These are phyloP conservation scores for Trichosporon asahii DNA, from an alignment of 1,284 basidiomycete species.

Conservation along the genomic window DNA sequence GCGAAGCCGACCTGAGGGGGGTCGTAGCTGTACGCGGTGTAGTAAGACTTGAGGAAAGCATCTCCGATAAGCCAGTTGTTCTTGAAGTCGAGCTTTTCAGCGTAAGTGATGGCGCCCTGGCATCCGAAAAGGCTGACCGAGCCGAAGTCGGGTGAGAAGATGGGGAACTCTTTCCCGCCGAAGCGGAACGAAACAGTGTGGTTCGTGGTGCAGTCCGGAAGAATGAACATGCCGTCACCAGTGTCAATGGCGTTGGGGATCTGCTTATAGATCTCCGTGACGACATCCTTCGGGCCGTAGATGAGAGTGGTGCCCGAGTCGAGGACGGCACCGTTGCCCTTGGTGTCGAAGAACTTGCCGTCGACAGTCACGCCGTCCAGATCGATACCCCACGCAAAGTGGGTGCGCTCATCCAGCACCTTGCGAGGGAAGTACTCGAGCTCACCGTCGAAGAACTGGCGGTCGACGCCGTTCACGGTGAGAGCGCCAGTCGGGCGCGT, in stretches of 20 bases:
- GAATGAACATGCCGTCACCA: background rate
- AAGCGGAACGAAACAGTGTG: slow-evolving; percentile 12
- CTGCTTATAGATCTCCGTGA: slow-evolving; percentile 25
- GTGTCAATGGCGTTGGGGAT: slow-evolving; percentile 19
- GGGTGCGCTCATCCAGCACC: background rate
- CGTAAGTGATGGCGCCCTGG: background rate
- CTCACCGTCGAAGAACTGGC: slow-evolving; percentile 64
- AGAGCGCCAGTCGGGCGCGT: slow-evolving; percentile 63
- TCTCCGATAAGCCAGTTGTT: slow-evolving; percentile 9
- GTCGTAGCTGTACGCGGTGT: slow-evolving; percentile 5
- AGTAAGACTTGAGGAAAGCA: slow-evolving; percentile 12
- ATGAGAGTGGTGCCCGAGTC: slow-evolving; percentile 38
- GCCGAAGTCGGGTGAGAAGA: slow-evolving; percentile 9
- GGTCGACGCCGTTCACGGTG: slow-evolving; percentile 59
- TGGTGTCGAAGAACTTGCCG: background rate
- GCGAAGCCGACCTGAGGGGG: slow-evolving; percentile 12
- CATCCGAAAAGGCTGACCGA: background rate
- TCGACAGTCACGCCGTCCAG: slow-evolving; percentile 14
- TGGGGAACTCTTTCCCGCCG: slow-evolving; percentile 16
- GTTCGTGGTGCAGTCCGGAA: background rate
- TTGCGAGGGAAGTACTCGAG: slow-evolving; percentile 64
- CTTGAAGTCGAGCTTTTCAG: background rate
- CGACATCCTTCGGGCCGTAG: slow-evolving; percentile 22
- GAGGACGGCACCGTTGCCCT: slow-evolving; percentile 3
- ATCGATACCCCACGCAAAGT: slow-evolving; percentile 6